Evolutionary conservation across 2,329 filamentous ascomycete genomes (phyloP), one percentile per base, ranked within the genome.

Genomic region (Venturia carpophila): DNA sequence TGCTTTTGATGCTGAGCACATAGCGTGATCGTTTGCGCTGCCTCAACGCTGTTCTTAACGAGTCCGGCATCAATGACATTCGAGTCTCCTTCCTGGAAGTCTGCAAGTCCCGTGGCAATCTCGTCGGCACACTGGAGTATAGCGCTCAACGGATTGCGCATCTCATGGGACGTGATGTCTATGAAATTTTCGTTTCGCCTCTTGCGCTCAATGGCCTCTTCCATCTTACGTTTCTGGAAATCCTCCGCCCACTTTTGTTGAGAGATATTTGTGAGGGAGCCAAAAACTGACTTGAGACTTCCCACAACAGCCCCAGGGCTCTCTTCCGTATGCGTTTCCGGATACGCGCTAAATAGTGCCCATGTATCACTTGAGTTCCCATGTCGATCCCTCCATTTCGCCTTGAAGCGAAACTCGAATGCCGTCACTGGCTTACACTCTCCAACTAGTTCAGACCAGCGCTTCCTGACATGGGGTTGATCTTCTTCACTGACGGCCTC

Each of bases 241-340:
- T 87, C 86, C 74, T 95, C 91, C 0, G 91, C 90, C 80, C 87
- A 88, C 73, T 95, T 96, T 73, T 94, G 90, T 64, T 89, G 84
- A 21, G 88, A 91, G 68, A 96, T 95, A 71, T 95, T 90, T 0
- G 90, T 93, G 63, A 95, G 87, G 71, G 87, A 89, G 63, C 89
- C 89, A 69, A 92, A 92, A 2, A 92, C 87, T 67, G 87, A 85
- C 76, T 90, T 90, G 63, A 92, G 80, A 30, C 21, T 60, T 6
- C 60, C 60, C 11, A 24, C 37, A 2, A 41, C 43, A 3, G n/a
- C 47, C 17, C 37, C 63, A 58, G 52, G 47, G 34, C 62, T 63
- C 17, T 49, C 45, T 24, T 66, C 64, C 3, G 60, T 37, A 34
- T 66, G 30, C 2, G 60, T 64, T 70, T 92, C 89, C 0, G 89